Percentiles rank a stretch among this genome's conserved stretches.
Conservation (phyloP, 352 stramenopile genomes). For the Paralagenidium karlingii region DNA sequence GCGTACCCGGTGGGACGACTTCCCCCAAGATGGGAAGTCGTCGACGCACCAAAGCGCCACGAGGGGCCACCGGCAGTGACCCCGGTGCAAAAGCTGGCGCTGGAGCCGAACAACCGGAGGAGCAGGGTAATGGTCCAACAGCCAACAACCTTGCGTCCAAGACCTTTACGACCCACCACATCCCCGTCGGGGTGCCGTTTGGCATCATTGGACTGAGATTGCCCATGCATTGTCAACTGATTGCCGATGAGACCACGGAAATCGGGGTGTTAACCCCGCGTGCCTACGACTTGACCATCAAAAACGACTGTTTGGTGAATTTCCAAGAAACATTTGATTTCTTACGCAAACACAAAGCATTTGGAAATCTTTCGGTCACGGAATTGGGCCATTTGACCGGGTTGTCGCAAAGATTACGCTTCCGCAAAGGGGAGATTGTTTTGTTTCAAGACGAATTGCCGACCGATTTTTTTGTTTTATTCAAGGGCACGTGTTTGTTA, state of each 20-base stretch:
- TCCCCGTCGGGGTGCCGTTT: conserved; percentile 38
- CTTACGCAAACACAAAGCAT: conserved; percentile 49
- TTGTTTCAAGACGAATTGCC: conserved; percentile 49
- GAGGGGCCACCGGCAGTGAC: no score
- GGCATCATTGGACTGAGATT: conserved; percentile 40
- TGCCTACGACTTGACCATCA: conserved; percentile 38
- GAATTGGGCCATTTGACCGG: conserved; percentile 60
- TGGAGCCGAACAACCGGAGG: no score
- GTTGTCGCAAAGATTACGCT: conserved; percentile 53
- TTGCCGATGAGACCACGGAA: conserved; percentile 53
- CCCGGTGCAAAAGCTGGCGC: no score
- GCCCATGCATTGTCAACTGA: conserved; percentile 25
- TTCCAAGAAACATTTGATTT: conserved; percentile 60
- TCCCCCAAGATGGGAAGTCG: no score
- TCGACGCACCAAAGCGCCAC: no score
- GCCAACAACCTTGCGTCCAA: no score
- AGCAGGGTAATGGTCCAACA: no score
- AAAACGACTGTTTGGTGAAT: conserved; percentile 32
- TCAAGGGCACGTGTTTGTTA: conserved; percentile 50
- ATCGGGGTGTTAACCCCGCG: conserved; percentile 52
- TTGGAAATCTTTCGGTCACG: conserved; percentile 39
- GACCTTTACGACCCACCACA: conserved; percentile 59
- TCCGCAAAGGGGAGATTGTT: conserved; percentile 50
- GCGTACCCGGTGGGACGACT: no score
- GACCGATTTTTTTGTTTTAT: conserved; percentile 31